Percentiles rank a stretch among this genome's conserved stretches.
These are phyloP conservation scores for Pisolithus thermaeus DNA, from an alignment of 1,284 basidiomycete genomes.

Conservation along the genomic window DNA sequence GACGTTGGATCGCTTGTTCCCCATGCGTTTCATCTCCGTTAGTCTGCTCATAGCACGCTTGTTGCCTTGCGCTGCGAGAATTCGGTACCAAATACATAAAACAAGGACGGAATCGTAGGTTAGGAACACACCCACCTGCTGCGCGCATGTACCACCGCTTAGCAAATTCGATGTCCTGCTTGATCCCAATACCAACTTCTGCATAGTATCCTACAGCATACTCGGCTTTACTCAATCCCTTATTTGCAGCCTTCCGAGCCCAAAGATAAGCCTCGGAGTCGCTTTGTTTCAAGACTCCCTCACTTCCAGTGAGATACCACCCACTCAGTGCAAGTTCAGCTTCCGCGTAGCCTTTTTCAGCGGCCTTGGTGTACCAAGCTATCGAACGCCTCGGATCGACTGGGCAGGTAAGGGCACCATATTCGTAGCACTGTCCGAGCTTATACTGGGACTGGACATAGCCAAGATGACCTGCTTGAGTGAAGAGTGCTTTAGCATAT, in stretches of 20 bases:
- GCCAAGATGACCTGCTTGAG: slow-evolving; percentile 89
- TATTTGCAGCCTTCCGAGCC: slow-evolving; percentile 91
- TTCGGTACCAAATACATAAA: slow-evolving; percentile 1
- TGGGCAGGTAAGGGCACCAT: slow-evolving; percentile 83
- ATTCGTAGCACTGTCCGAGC: slow-evolving; percentile 93
- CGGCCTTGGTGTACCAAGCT: slow-evolving; percentile 98
- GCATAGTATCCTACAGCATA: slow-evolving; percentile 97
- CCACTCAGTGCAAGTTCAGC: slow-evolving; percentile 94
- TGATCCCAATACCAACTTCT: slow-evolving; percentile 96
- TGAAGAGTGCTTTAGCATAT: slow-evolving; percentile 84
- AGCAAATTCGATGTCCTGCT: slow-evolving; percentile 92
- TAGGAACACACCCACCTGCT: slow-evolving; percentile 60
- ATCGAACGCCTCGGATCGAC: slow-evolving; percentile 92
- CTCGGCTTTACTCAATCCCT: slow-evolving; percentile 89
- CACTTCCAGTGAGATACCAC: slow-evolving; percentile 95
- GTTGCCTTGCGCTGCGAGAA: slow-evolving; percentile 77
- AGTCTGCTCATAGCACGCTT: slow-evolving; percentile 92
- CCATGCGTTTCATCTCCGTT: slow-evolving; percentile 84
- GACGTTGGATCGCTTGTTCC: slow-evolving; percentile 64
- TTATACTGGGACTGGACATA: slow-evolving; percentile 95
- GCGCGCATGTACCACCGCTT: slow-evolving; percentile 99
- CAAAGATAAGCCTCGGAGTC: slow-evolving; percentile 97
- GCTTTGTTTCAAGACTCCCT: slow-evolving; percentile 94
- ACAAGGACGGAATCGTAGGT: neutral
- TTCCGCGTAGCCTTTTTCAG: slow-evolving; percentile 91